These are phyloP conservation scores for Hypomyces perniciosus DNA, from an alignment of 2,329 filamentous ascomycete species.

Conservation along the genomic window DNA sequence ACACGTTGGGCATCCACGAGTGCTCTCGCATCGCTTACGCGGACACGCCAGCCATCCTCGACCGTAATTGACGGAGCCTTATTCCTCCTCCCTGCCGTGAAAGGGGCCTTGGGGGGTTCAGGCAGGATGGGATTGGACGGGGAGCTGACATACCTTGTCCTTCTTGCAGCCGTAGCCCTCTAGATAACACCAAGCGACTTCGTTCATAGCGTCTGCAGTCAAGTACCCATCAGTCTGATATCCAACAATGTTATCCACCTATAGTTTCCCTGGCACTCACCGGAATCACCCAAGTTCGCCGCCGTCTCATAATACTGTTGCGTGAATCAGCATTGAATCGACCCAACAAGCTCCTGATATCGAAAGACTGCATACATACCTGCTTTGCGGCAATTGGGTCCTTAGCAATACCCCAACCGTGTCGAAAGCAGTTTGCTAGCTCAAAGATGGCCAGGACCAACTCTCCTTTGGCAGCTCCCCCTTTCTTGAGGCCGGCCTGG, in stretches of 20 bases:
- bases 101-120: not conserved
- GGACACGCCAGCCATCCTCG: constrained; percentile 12
- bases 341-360: constrained; percentile 1
- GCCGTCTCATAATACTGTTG: constrained; percentile 91
- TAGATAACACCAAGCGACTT: constrained; percentile 90
- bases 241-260: not conserved
- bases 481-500: constrained; percentile 82
- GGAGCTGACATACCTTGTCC: constrained; percentile 73
- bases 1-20: constrained; percentile 15
- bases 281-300: constrained; percentile 87
- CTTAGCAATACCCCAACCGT: constrained; percentile 87
- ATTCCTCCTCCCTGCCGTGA: not conserved
- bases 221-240: not conserved
- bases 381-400: constrained; percentile 79
- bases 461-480: constrained; percentile 91
- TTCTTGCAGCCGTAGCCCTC: constrained; percentile 97
- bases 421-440: constrained; percentile 83
- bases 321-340: constrained; percentile 5
- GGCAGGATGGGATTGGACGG: not conserved
- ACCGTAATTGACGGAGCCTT: constrained; percentile 7
- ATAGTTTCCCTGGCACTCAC: constrained; percentile 34
- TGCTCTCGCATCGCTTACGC: not conserved
- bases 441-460: constrained; percentile 95
- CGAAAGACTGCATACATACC: constrained; percentile 42
- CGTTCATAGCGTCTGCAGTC: constrained; percentile 83